phyloP scores from a whole-genome alignment of 2,329 filamentous ascomycete genomes.

The Xylaria sp. region DNA sequence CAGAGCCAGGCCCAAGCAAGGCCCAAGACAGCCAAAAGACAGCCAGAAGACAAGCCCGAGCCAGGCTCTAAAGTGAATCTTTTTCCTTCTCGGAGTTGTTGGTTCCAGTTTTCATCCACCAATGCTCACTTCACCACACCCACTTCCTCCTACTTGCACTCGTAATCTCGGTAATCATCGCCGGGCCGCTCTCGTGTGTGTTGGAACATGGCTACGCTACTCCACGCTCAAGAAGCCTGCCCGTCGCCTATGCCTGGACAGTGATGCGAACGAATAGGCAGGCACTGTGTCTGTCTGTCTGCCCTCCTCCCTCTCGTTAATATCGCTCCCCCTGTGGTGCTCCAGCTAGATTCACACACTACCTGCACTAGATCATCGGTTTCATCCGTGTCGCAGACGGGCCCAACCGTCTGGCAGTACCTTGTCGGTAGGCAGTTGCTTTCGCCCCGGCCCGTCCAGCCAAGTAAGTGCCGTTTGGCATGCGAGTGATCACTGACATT shows the following conservation, averaged over 20 bases:
- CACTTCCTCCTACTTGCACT: too few species aligned
- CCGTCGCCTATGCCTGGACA: too few species aligned
- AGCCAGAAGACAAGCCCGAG: too few species aligned
- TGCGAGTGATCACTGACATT: too few species aligned
- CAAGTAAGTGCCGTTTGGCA: neutral
- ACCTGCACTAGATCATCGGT: neutral
- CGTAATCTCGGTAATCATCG: neutral
- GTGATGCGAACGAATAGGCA: neutral
- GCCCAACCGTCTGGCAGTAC: conserved; percentile 1
- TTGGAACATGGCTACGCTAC: neutral
- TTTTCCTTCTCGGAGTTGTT: neutral
- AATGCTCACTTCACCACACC: too few species aligned
- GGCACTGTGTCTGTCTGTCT: neutral
- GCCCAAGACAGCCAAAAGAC: too few species aligned
- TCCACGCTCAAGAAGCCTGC: too few species aligned
- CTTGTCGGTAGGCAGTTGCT: neutral
- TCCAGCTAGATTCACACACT: neutral
- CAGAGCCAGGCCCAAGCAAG: neutral
- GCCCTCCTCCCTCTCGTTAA: neutral
- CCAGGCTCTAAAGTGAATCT: too few species aligned
- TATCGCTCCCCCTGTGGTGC: neutral
- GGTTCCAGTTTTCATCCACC: neutral
- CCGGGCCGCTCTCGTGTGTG: too few species aligned
- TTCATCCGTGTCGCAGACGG: conserved; percentile 6
- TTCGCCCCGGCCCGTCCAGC: neutral